Evolutionary conservation across 768 basidiomycete species (phyloP), one percentile per base, ranked within the genome.

Genomic region (Rhodotorula kratochvilovae): DNA sequence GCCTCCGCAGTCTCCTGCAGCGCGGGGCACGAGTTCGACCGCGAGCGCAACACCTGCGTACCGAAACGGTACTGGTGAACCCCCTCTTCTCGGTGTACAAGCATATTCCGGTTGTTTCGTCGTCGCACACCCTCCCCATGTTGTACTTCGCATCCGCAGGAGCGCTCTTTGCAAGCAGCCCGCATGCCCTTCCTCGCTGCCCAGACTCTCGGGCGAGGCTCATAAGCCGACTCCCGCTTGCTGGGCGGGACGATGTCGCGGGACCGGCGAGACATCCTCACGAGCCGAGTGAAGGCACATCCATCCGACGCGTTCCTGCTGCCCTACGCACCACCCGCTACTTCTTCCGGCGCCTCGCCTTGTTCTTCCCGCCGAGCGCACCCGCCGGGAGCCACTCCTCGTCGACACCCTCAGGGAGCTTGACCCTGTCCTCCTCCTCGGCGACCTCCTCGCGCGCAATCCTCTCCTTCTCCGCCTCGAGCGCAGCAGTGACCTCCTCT

Each of bases 401-500:
- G 33, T 68, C 71, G 21, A 72, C 71, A 2, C 36, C 39, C 4
- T 31, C 66, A 8, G 67, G 63, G 5, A 66, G 35, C 60, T 65
- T 62, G 56, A 53, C 63, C 27, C 31, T 31, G 33, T 56, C 63
- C 21, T 29, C 42, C 17, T 23, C 29, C 48, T 68, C 66, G 55
- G 53, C 29, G 55, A 13, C 42, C 45, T 67, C 68, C 46, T 67
- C 72, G 46, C 59, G 29, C 36, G 19, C 42, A 35, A 72, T 27
- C 35, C 72, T 31, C 58, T 69, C 61, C 60, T 46, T 54, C 59
- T 70, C 73, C 23, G 23, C 42, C 27, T 66, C 71, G 31, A 75
- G 31, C 5, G 71, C 74, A 0, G 53, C 71, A 12, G 74, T 75
- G 33, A 75, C 65, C 66, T 75, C 74, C 50, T 75, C 74, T 0